Percentiles rank a stretch among this genome's conserved stretches.
These are phyloP conservation scores for Petunia axillaris DNA, from an alignment of 257 asterid genomes.

Conservation along the genomic window DNA sequence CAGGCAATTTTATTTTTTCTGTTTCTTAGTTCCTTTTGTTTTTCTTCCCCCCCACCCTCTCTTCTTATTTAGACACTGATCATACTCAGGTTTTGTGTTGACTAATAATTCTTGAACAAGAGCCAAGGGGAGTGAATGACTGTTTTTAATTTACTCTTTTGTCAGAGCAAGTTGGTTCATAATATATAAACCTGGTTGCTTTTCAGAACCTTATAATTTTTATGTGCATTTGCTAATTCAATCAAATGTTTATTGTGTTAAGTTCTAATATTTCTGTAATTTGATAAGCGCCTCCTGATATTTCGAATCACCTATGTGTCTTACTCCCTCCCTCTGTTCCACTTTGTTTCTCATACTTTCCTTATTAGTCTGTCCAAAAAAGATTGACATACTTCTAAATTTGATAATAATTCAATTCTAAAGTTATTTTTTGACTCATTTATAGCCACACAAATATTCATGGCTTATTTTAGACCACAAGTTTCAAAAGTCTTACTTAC, in stretches of 20 bases:
- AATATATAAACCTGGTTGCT: not conserved
- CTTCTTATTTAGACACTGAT: not conserved
- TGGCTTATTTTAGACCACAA: too few relatives aligned
- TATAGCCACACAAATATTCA: too few relatives aligned
- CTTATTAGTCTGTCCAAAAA: too few relatives aligned
- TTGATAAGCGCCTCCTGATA: not conserved
- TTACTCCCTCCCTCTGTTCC: too few relatives aligned
- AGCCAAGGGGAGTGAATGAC: constrained; percentile 10
- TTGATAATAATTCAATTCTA: too few relatives aligned
- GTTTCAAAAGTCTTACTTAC: too few relatives aligned
- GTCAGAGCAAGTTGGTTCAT: not conserved
- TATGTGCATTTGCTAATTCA: not conserved
- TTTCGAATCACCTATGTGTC: too few relatives aligned
- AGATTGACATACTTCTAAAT: too few relatives aligned
- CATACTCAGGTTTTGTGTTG: constrained; percentile 12
- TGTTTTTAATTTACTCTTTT: not conserved
- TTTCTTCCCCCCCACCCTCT: not conserved
- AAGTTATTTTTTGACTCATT: too few relatives aligned
- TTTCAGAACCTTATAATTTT: not conserved
- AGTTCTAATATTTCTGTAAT: not conserved
- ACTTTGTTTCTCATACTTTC: too few relatives aligned
- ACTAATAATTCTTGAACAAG: constrained; percentile 14
- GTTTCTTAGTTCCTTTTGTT: not conserved
- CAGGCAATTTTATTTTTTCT: constrained; percentile 16
- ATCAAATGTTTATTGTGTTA: not conserved